Evolutionary conservation across 2,329 filamentous ascomycete genomes (phyloP).

Genomic region (Botrytis elliptica): DNA sequence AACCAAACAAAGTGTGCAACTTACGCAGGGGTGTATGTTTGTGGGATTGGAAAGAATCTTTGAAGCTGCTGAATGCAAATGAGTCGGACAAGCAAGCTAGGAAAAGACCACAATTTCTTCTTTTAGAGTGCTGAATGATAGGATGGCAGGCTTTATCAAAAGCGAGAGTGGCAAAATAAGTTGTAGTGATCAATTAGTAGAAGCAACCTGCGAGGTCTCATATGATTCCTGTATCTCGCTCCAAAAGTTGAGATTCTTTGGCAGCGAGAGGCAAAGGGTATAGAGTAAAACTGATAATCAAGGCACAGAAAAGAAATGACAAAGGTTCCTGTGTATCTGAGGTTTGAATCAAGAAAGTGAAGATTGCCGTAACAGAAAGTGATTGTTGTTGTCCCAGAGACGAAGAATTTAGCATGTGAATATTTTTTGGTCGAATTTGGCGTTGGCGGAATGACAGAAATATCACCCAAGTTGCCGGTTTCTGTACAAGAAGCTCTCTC

Average conservation of each 20-base stretch:
- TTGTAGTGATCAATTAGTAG: neutral
- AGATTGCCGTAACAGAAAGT: neutral
- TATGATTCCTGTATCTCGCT: neutral
- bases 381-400: neutral
- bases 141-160: neutral
- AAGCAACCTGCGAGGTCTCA: neutral
- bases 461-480: neutral
- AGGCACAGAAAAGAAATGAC: neutral
- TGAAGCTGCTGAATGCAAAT: neutral
- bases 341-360: neutral
- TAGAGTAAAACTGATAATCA: neutral
- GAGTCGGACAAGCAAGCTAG: neutral
- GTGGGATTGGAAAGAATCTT: neutral
- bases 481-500: neutral
- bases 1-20: neutral
- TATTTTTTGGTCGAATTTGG: neutral
- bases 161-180: fast-evolving
- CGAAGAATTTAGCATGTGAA: too few species aligned
- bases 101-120: neutral
- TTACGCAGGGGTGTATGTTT: neutral
- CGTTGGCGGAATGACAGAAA: neutral
- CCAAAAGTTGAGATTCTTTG: neutral
- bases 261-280: neutral
- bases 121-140: neutral
- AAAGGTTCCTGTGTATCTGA: neutral